Percentiles rank a stretch among this genome's conserved stretches.
These are phyloP conservation scores for Lignosus rhinocerotis DNA, from an alignment of 1,284 basidiomycete species.

Conservation along the genomic window DNA sequence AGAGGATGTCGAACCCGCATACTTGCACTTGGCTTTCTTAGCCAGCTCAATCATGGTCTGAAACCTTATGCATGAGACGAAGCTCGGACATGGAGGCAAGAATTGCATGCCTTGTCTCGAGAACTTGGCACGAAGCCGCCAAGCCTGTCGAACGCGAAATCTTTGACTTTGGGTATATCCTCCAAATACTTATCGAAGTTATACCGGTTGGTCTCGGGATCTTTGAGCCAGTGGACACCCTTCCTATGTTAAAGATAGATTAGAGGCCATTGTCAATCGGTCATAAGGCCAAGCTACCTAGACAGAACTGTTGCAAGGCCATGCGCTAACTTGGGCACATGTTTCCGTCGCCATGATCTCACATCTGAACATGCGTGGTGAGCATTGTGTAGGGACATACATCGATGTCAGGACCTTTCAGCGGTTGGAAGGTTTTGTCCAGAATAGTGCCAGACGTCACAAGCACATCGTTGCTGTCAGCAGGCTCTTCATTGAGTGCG, in stretches of 20 bases:
- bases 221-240: constrained; percentile 90
- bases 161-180: constrained; percentile 75
- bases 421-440: not conserved
- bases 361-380: constrained; percentile 7
- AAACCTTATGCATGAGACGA: not conserved
- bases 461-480: not conserved
- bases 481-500: not conserved
- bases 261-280: not conserved
- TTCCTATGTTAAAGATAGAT: constrained; percentile 49
- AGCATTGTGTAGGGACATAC: not conserved
- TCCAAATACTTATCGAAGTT: constrained; percentile 80
- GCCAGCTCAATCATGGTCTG: constrained; percentile 73
- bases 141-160: constrained; percentile 89
- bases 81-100: not conserved
- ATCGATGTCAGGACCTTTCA: constrained; percentile 11
- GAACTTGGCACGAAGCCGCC: constrained; percentile 82
- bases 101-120: constrained; percentile 60
- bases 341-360: constrained; percentile 48
- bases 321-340: constrained; percentile 74
- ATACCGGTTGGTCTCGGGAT: constrained; percentile 85
- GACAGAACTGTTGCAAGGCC: constrained; percentile 84
- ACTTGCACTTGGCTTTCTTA: constrained; percentile 57
- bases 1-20: constrained; percentile 92
- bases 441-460: not conserved
- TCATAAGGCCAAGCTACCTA: constrained; percentile 54